A percentile compares a stretch with the other conserved stretches of the same genome.
phyloP scores from a whole-genome alignment of 23 red algal species.

The Chondrus crispus region DNA sequence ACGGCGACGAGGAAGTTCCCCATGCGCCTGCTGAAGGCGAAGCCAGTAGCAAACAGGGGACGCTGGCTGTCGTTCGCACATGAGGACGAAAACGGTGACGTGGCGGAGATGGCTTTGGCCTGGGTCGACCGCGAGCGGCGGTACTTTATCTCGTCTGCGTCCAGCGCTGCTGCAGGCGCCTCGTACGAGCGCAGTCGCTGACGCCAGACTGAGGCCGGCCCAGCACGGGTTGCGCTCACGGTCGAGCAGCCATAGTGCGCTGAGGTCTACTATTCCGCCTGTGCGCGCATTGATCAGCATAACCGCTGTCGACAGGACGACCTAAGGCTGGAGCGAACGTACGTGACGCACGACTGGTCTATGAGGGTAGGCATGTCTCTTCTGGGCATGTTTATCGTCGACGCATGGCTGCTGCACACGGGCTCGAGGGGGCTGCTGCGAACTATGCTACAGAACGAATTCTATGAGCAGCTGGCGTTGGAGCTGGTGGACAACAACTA shows the following conservation, averaged over 20 bases:
- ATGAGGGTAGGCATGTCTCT: neutral
- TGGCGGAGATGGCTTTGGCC: neutral
- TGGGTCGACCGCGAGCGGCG: conserved; percentile 23
- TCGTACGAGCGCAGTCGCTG: no score
- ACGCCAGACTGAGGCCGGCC: no score
- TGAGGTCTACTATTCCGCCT: neutral
- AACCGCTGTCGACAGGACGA: conserved; percentile 18
- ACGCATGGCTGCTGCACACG: conserved; percentile 8
- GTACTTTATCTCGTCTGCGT: conserved; percentile 12
- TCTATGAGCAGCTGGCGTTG: neutral
- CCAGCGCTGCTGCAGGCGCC: no score
- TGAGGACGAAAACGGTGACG: neutral
- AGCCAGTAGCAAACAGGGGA: neutral
- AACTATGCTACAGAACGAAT: neutral
- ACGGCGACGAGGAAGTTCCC: neutral
- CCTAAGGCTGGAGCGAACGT: neutral
- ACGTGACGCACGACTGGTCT: conserved; percentile 1
- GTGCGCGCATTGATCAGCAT: conserved; percentile 9
- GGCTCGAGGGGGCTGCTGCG: neutral
- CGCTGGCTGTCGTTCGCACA: neutral
- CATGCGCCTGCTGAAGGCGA: neutral
- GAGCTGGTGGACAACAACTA: conserved; percentile 5
- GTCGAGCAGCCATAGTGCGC: neutral
- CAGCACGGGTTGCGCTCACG: no score
- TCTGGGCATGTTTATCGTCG: neutral